These are phyloP conservation scores for Agaricus subrufescens DNA, from an alignment of 768 basidiomycete genomes.

Conservation along the genomic window DNA sequence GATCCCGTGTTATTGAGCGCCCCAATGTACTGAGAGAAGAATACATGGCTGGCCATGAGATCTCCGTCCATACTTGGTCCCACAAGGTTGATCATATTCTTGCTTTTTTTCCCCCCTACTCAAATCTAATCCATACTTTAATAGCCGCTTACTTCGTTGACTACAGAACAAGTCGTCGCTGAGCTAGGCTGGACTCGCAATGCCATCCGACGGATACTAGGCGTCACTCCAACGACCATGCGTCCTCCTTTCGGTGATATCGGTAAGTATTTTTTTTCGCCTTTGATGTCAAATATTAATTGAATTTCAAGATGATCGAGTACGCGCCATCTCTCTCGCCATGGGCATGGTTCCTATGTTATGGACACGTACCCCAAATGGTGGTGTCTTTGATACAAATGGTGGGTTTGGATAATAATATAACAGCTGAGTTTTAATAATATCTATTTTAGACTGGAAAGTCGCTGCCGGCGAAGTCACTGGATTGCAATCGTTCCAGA, in stretches of 20 bases:
- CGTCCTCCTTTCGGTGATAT: constrained; percentile 84
- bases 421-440: background rate
- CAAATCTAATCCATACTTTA: background rate
- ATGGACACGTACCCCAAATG: constrained; percentile 68
- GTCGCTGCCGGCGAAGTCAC: constrained; percentile 73
- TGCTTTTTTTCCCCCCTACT: background rate
- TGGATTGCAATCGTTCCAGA: constrained; percentile 37
- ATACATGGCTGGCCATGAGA: constrained; percentile 77
- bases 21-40: constrained; percentile 73
- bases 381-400: constrained; percentile 65
- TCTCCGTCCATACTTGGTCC: constrained; percentile 89
- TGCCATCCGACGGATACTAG: constrained; percentile 71
- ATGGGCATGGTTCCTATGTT: constrained; percentile 92
- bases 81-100: constrained; percentile 48
- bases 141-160: constrained; percentile 62
- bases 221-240: constrained; percentile 75
- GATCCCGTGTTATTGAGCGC: constrained; percentile 77
- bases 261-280: constrained; percentile 28
- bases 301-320: constrained; percentile 67
- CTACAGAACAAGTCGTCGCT: constrained; percentile 83
- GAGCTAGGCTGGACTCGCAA: constrained; percentile 92
- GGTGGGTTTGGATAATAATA: constrained; percentile 29
- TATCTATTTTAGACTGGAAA: constrained; percentile 61
- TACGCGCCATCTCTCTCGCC: constrained; percentile 82
- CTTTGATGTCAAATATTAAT: background rate